Evolutionary conservation across 1,284 basidiomycete genomes (phyloP).

Genomic region (Kalmanozyma brasiliensis): DNA sequence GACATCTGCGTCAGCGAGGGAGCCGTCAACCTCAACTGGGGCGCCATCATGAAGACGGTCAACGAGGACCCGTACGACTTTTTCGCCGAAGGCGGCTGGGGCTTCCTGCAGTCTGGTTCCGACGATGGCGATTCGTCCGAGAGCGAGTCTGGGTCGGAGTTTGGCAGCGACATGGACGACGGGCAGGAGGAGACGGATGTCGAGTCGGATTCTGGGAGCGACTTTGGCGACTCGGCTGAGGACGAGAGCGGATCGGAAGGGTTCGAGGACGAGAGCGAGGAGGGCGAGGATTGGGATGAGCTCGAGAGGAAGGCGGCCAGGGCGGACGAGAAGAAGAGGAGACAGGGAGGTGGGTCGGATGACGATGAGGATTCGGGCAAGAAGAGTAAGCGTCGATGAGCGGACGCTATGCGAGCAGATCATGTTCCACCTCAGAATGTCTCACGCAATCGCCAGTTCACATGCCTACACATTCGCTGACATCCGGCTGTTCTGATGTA

Average conservation of each 20-base stretch:
- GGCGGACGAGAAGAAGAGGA: slow-evolving; percentile 61
- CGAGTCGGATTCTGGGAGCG: slow-evolving; percentile 60
- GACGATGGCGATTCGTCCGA: slow-evolving; percentile 37
- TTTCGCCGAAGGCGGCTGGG: slow-evolving; percentile 95
- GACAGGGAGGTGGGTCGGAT: slow-evolving; percentile 52
- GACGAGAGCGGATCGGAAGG: slow-evolving; percentile 73
- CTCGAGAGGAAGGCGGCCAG: slow-evolving; percentile 78
- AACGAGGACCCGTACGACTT: slow-evolving; percentile 83
- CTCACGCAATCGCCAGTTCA: too few relatives aligned
- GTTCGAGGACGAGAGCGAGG: slow-evolving; percentile 73
- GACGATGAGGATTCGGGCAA: slow-evolving; percentile 46
- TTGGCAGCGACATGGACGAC: slow-evolving; percentile 66
- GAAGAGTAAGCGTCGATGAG: slow-evolving; percentile 46
- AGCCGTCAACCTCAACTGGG: slow-evolving; percentile 97
- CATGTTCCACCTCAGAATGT: too few relatives aligned
- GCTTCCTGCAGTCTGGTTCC: slow-evolving; percentile 74
- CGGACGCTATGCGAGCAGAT: background rate
- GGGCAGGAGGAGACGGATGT: slow-evolving; percentile 64
- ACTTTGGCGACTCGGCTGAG: slow-evolving; percentile 65
- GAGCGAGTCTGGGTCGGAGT: slow-evolving; percentile 63
- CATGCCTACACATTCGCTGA: too few relatives aligned
- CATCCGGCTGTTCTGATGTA: too few relatives aligned
- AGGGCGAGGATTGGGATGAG: slow-evolving; percentile 91
- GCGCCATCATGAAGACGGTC: slow-evolving; percentile 77
- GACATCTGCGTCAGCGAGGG: slow-evolving; percentile 96